Conservation (phyloP, 225 moss, liverwort and hornwort species). For the Rhytidiadelphus loreus region DNA sequence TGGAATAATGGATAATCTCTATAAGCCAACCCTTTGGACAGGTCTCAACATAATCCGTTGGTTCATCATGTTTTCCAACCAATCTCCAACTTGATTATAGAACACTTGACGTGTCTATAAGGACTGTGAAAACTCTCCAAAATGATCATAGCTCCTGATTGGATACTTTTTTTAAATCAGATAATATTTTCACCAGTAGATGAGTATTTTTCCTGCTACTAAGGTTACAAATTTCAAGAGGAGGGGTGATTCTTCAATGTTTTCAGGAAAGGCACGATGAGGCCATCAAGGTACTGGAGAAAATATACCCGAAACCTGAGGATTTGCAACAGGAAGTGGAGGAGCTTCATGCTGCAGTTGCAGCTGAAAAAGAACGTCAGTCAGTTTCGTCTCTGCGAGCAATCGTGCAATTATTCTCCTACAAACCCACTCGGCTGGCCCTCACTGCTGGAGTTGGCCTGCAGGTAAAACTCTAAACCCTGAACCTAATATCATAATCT, state of each 20-base stretch:
- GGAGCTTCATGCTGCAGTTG: slow-evolving; percentile 42
- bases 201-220: not conserved
- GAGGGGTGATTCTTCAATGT: not conserved
- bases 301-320: slow-evolving; percentile 49
- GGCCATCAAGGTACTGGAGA: slow-evolving; percentile 38
- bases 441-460: slow-evolving; percentile 83
- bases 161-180: not conserved
- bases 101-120: not conserved
- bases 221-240: not conserved
- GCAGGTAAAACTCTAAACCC: slow-evolving; percentile 32
- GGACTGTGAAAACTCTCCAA: not conserved
- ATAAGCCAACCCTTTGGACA: not conserved
- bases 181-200: not conserved
- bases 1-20: not conserved
- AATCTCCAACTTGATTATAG: not conserved
- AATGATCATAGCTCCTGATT: not conserved
- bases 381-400: not conserved
- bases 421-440: slow-evolving; percentile 63
- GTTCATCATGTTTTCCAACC: not conserved
- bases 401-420: slow-evolving; percentile 26
- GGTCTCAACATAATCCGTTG: not conserved
- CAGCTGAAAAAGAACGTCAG: slow-evolving; percentile 11
- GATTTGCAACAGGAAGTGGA: slow-evolving; percentile 53
- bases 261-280: slow-evolving; percentile 40
- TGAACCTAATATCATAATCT: not conserved